These are phyloP conservation scores for Aschersonia sp. DNA, from an alignment of 2,329 filamentous ascomycete species.

Conservation along the genomic window DNA sequence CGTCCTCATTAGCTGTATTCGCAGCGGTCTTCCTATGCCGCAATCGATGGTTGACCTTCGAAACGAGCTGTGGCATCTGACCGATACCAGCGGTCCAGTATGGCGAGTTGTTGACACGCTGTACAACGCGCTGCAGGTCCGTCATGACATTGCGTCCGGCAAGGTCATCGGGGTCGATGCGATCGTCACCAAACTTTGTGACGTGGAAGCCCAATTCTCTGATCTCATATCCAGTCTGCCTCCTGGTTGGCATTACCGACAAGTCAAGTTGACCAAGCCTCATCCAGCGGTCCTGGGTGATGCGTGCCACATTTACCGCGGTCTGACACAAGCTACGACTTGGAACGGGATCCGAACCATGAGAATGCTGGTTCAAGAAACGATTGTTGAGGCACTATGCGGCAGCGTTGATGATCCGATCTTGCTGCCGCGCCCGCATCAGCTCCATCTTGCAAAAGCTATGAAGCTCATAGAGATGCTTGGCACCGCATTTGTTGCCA, in stretches of 20 bases:
- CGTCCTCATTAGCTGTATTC: conserved; percentile 36
- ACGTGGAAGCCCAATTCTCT: conserved; percentile 28
- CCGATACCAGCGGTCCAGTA: conserved; percentile 22
- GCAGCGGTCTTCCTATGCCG: conserved; percentile 32
- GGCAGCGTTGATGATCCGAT: conserved; percentile 14
- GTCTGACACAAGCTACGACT: conserved; percentile 26
- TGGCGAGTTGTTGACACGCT: conserved; percentile 28
- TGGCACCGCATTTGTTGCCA: conserved; percentile 27
- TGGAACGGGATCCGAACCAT: conserved; percentile 33
- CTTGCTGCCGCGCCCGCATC: conserved; percentile 15
- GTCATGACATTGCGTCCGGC: conserved; percentile 28
- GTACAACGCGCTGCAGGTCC: conserved; percentile 29
- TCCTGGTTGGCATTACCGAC: conserved; percentile 25
- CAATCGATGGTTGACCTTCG: conserved; percentile 30
- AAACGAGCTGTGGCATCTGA: conserved; percentile 21
- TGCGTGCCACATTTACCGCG: conserved; percentile 29
- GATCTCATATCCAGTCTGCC: conserved; percentile 23
- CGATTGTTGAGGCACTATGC: conserved; percentile 27
- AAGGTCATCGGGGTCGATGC: conserved; percentile 19
- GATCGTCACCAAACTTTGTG: conserved; percentile 20
- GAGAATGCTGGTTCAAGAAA: conserved; percentile 32
- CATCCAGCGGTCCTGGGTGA: conserved; percentile 26
- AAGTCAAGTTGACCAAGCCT: conserved; percentile 20
- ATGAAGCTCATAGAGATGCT: conserved; percentile 23
- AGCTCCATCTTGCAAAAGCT: conserved; percentile 20